These are phyloP conservation scores for Trypanosoma caninum DNA, from an alignment of 208 protist species.

Conservation along the genomic window DNA sequence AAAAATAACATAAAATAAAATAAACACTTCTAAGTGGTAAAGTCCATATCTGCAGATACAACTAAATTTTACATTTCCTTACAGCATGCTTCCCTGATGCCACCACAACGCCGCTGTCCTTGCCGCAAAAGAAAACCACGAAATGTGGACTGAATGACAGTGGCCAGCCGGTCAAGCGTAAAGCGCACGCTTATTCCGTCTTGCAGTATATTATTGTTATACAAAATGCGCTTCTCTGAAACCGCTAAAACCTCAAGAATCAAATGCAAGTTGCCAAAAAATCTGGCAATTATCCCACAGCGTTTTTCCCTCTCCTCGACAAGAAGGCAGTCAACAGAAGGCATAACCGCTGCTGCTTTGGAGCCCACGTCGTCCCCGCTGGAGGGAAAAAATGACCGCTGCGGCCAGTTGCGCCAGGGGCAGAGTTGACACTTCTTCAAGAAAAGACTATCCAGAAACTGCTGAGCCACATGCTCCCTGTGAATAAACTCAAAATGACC, in stretches of 20 bases:
- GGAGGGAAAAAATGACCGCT: not conserved
- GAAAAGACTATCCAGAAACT: constrained; percentile 45
- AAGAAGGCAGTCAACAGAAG: not conserved
- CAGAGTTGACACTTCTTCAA: constrained; percentile 37
- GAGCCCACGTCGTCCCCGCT: not conserved
- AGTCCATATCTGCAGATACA: no score
- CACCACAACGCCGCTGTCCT: not conserved
- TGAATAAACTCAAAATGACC: constrained; percentile 20
- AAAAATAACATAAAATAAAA: no score
- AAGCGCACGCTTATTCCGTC: not conserved
- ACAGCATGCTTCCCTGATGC: not conserved
- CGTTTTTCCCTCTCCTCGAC: constrained; percentile 17
- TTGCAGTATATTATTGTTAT: not conserved
- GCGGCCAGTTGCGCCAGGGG: constrained; percentile 37
- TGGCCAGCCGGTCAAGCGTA: constrained; percentile 27
- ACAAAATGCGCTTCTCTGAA: constrained; percentile 29
- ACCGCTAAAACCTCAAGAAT: constrained; percentile 16
- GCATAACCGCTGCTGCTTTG: not conserved
- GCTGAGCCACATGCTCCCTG: constrained; percentile 20
- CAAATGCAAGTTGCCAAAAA: constrained; percentile 2
- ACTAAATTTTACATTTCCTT: constrained; percentile 23
- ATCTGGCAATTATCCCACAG: constrained; percentile 9
- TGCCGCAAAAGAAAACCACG: constrained; percentile 29
- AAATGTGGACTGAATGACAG: constrained; percentile 40
- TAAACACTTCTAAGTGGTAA: no score